phyloP scores from a whole-genome alignment of 2,329 filamentous ascomycete species.

The Beauveria sp. region DNA sequence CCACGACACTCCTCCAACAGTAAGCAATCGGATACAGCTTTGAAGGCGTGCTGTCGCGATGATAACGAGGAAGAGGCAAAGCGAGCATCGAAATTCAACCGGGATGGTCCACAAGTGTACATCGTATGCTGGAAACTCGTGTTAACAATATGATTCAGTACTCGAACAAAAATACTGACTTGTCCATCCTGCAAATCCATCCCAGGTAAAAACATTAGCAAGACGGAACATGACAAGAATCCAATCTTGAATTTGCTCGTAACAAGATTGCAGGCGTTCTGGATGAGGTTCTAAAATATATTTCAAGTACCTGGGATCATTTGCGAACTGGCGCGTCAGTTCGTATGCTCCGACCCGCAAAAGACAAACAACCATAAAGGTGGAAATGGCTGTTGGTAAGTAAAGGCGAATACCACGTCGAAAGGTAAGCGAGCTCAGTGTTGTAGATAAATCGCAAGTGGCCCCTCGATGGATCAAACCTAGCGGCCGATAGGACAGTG shows the following conservation, averaged over 20 bases:
- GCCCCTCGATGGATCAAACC: constrained; percentile 25
- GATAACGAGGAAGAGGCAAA: constrained; percentile 48
- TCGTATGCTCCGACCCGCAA: constrained; percentile 41
- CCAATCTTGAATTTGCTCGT: constrained; percentile 41
- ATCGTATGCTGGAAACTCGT: constrained; percentile 35
- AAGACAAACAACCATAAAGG: constrained; percentile 37
- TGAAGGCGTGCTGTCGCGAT: constrained; percentile 43
- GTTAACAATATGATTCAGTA: not conserved
- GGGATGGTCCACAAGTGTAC: constrained; percentile 58
- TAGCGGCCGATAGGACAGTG: constrained; percentile 33
- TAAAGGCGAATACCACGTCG: constrained; percentile 45
- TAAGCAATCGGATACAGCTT: constrained; percentile 32
- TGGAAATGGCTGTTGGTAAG: constrained; percentile 43
- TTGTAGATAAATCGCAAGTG: constrained; percentile 34
- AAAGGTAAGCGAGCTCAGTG: constrained; percentile 45
- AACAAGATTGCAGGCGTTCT: constrained; percentile 26
- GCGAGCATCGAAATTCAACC: constrained; percentile 50
- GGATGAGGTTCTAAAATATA: constrained; percentile 45
- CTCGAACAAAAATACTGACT: constrained; percentile 21
- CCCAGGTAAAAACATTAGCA: constrained; percentile 44
- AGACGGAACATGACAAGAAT: constrained; percentile 39
- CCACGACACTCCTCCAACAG: constrained; percentile 32
- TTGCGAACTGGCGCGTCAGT: constrained; percentile 38
- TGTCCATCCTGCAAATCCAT: constrained; percentile 38
- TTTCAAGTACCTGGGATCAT: constrained; percentile 34